Conservation (phyloP, 1,284 basidiomycete genomes). For the Salmacisia buchloeana region DNA sequence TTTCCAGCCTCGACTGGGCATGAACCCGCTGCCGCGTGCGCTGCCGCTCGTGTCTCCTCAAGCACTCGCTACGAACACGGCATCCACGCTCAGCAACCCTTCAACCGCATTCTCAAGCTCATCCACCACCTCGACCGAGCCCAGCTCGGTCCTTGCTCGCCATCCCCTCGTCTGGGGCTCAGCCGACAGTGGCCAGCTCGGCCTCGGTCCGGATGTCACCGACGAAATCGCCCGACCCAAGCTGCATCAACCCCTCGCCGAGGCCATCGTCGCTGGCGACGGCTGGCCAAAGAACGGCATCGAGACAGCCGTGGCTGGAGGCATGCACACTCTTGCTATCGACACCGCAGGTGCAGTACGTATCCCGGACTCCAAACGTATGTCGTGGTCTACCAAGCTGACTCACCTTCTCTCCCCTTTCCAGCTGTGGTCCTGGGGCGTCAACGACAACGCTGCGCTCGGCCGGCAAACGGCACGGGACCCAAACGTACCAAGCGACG, state of each 20-base stretch:
- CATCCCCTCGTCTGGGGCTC: slow-evolving; percentile 49
- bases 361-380: not conserved
- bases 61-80: not conserved
- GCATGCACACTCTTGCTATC: slow-evolving; percentile 47
- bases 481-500: slow-evolving; percentile 69
- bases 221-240: slow-evolving; percentile 47
- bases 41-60: not conserved
- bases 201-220: slow-evolving; percentile 41
- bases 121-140: not conserved
- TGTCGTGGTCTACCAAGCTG: not conserved
- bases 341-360: slow-evolving; percentile 32
- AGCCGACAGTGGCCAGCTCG: slow-evolving; percentile 47
- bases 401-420: not conserved
- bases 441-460: slow-evolving; percentile 85
- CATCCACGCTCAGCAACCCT: not conserved
- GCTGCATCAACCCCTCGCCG: slow-evolving; percentile 37
- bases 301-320: slow-evolving; percentile 39
- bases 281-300: slow-evolving; percentile 34
- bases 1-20: not conserved
- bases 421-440: slow-evolving; percentile 64
- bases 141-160: slow-evolving; percentile 23
- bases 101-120: not conserved
- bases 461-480: slow-evolving; percentile 62
- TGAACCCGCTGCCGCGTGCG: not conserved
- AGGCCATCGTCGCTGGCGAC: slow-evolving; percentile 38